Base-by-base conservation (phyloP, 257 asterid species). In the Solanum corneliomulleri region DNA sequence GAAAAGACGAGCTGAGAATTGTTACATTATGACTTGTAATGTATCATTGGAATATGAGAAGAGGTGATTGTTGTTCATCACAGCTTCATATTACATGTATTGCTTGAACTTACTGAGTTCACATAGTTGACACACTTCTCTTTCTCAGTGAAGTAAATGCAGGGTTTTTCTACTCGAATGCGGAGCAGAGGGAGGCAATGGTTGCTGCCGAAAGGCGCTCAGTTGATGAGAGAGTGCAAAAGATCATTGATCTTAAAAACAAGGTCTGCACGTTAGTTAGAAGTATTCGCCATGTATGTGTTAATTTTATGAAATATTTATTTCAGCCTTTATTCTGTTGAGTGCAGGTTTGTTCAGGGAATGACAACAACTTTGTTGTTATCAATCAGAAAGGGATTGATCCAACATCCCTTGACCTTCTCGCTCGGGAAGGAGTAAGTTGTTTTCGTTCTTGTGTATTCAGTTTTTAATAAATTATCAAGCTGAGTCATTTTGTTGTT, bases 341-440 rank as follows among this genome's bases (percentile, higher is more conserved):
- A 85, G 85, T 90, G 88, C 93, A 97, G 99, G 98, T 96, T 83
- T 97, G 99, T 86, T 87, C 93, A 33, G 97, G 91, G 82, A 89
- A 87, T 83, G 97, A 95, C 1, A 89, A 85, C 91, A 96, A 90
- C 86, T 97, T 97, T 86, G 97, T 97, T 88, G 87, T 97, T 90
- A 97, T 97, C 91, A 97, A 95, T 88, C 99, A 97, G 89, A 95
- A 97, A 89, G 99, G 99, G 90, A 97, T 97, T 89, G 99, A 97
- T 92, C 99, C 99, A 71, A 96, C 98, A 64, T 97, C 99, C n/a
- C 89, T 97, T 89, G 99, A 97, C 91, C 78, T 94, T 60, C 99
- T 97, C 56, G 99, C 99, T 56, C 94, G 97, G 60, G 99, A 94
- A 89, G 99, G 99, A 89, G 99, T 97, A 94, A 93, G 99, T 86